phyloP scores from a whole-genome alignment of 768 basidiomycete species.

The Tubosaeta sp. region DNA sequence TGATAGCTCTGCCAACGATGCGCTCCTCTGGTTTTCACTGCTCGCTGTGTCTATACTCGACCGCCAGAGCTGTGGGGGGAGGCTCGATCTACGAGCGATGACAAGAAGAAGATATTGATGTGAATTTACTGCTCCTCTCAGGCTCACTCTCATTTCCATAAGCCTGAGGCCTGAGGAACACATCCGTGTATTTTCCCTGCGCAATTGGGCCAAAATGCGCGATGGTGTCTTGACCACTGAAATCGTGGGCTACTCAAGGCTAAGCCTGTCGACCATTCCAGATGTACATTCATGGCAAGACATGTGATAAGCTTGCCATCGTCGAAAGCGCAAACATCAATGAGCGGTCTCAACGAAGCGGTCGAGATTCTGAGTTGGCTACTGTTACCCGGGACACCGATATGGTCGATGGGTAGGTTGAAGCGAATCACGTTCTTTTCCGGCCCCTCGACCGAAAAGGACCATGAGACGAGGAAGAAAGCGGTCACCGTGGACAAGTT shows the following conservation, averaged over 20 bases:
- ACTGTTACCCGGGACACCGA: slow-evolving; percentile 94
- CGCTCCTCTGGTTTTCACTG: background rate
- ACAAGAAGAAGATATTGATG: slow-evolving; percentile 83
- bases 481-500: slow-evolving; percentile 43
- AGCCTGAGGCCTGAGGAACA: slow-evolving; percentile 96
- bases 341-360: slow-evolving; percentile 91
- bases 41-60: slow-evolving; percentile 61
- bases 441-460: slow-evolving; percentile 34
- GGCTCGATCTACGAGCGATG: slow-evolving; percentile 87
- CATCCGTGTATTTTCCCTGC: slow-evolving; percentile 83
- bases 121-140: slow-evolving; percentile 27
- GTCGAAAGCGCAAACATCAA: slow-evolving; percentile 98
- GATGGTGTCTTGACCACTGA: slow-evolving; percentile 84
- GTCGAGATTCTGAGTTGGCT: slow-evolving; percentile 94
- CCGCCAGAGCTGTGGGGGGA: slow-evolving; percentile 90
- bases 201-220: slow-evolving; percentile 91
- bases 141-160: background rate
- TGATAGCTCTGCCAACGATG: background rate
- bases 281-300: slow-evolving; percentile 79
- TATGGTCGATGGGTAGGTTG: slow-evolving; percentile 77
- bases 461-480: slow-evolving; percentile 55
- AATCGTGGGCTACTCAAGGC: slow-evolving; percentile 47
- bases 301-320: slow-evolving; percentile 83
- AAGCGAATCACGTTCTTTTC: background rate
- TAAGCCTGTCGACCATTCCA: slow-evolving; percentile 22